Evolutionary conservation across 176 grass and related monocot species (phyloP).

Genomic region (Rhipidocladum racemiflorum): DNA sequence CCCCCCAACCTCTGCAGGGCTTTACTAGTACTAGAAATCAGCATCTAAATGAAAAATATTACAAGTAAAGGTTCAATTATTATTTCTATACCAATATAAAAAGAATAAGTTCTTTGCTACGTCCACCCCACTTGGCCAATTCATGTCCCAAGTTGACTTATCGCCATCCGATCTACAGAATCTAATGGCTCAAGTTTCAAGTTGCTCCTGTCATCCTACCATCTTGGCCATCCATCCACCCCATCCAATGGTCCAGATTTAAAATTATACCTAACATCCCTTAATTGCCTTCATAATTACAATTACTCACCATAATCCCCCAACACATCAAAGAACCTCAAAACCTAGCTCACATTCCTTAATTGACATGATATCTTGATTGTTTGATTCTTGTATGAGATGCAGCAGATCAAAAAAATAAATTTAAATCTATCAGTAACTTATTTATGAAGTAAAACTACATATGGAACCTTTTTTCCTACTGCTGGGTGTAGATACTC

Average conservation of each 20-base stretch:
- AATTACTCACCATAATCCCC: neutral
- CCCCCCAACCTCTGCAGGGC: neutral
- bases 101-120: neutral
- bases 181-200: neutral
- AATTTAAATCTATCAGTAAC: neutral
- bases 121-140: neutral
- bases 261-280: neutral
- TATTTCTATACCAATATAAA: neutral
- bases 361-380: neutral
- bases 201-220: neutral
- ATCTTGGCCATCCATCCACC: neutral
- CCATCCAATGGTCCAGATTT: neutral
- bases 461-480: too few species aligned
- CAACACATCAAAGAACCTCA: neutral
- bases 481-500: too few species aligned
- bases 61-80: neutral
- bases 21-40: neutral
- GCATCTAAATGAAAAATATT: neutral
- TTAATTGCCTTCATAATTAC: neutral
- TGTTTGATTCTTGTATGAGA: neutral
- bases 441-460: slow-evolving; percentile 10
- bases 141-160: neutral
- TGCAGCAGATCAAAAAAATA: neutral
- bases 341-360: neutral
- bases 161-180: neutral